A percentile compares a stretch with the other conserved stretches of the same genome.
phyloP scores from a whole-genome alignment of 495 filamentous ascomycete species.

The Rhypophila decipiens region DNA sequence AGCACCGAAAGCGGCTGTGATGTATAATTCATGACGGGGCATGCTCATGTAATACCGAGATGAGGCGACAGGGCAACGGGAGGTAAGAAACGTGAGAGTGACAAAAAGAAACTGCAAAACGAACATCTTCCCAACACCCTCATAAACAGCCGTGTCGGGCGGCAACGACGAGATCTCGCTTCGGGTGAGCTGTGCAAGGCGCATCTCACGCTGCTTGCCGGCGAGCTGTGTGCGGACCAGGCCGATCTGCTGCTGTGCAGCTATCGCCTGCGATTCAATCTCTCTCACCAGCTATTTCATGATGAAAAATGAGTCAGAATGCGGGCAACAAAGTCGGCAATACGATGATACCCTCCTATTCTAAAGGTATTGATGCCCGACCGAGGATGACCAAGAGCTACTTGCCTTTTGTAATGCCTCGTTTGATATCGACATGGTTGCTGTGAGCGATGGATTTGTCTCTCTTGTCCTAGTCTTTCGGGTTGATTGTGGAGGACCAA shows the following conservation, averaged over 20 bases:
- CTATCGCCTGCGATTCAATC: conserved; percentile 81
- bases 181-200: conserved; percentile 81
- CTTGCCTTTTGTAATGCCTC: conserved; percentile 90
- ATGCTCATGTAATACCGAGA: no score
- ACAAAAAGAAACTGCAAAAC: conserved; percentile 18
- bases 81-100: no score
- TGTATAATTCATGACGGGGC: no score
- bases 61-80: no score
- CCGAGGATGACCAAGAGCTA: no score
- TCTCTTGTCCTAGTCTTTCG: no score
- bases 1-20: no score
- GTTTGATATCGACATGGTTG: conserved; percentile 87
- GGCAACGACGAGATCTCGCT: conserved; percentile 75
- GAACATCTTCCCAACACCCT: conserved; percentile 95
- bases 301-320: conserved; percentile 1
- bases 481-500: no score
- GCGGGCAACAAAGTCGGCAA: not conserved
- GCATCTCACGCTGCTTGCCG: conserved; percentile 79
- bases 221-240: conserved; percentile 81
- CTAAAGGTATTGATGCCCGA: not conserved
- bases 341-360: not conserved
- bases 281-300: conserved; percentile 73
- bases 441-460: not conserved
- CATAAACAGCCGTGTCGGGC: conserved; percentile 77
- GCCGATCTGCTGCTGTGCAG: conserved; percentile 86